Conservation (phyloP, 495 filamentous ascomycete genomes). For the Elasticomyces elasticus region DNA sequence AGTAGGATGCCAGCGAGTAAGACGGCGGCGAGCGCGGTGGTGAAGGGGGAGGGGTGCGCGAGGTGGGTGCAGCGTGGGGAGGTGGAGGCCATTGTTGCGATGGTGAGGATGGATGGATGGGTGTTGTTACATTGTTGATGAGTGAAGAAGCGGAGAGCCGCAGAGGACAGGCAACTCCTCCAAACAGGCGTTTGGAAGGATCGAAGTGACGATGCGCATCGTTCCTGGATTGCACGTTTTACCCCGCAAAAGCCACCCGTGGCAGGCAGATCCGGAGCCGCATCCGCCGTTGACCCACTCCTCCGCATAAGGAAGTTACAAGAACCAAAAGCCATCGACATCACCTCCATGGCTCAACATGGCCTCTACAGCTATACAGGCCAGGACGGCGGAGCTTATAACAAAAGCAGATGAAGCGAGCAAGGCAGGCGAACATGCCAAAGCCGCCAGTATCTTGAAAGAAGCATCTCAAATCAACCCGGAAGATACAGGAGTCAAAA, state of each 20-base stretch:
- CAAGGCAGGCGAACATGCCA: conserved; percentile 2
- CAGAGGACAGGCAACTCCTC: neutral
- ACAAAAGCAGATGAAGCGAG: conserved; percentile 7
- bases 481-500: conserved; percentile 4
- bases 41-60: conserved; percentile 3
- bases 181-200: neutral
- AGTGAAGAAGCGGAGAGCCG: neutral
- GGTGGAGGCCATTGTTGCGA: neutral
- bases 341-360: neutral
- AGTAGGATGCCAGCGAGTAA: conserved; percentile 83
- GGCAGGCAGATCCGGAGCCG: neutral
- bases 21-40: conserved; percentile 31
- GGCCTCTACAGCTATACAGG: neutral
- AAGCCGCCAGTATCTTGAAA: conserved; percentile 12
- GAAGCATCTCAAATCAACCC: conserved; percentile 16
- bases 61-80: conserved; percentile 11
- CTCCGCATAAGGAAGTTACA: neutral
- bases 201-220: too few species aligned
- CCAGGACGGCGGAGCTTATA: conserved; percentile 4
- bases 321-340: neutral
- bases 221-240: neutral
- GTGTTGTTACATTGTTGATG: neutral
- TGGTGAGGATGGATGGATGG: neutral
- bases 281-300: neutral
- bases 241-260: neutral